Base-by-base conservation (phyloP, 306 rosid species). In the Begonia peltatifolia region DNA sequence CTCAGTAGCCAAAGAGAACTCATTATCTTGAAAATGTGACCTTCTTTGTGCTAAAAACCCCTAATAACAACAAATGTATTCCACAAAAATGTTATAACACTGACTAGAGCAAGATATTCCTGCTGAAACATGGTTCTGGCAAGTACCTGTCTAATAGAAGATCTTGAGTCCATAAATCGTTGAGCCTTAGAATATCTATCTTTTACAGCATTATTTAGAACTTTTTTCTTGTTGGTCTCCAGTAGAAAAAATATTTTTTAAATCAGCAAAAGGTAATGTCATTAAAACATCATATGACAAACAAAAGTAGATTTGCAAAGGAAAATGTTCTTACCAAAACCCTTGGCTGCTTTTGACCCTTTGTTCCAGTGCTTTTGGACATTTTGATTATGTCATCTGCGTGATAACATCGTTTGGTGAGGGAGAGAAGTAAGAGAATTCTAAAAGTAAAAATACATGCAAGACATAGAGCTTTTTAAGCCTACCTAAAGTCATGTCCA, bases 401-500 rank as follows among this genome's bases (percentile, higher is more conserved):
- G 47, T 17, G 6, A 50, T 49, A 16, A 66, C 46, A 42, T 20
- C 10, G 16, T 3, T 11, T 5, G 14, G 44, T 62, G 20, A 20
- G 2, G 6, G 9, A 52, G 61, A 44, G 2, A 52, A 16, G 17
- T 22, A n/a, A 43, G 14, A 61, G 20, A 10, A 14, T 6, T 13
- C n/a, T 12, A 2, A 6, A 25, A 10, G 23, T 43, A 43, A 9
- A 20, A 0, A 4, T 14, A 48, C 14, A 10, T 16, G 1, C 11
- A 59, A 6, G 50, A 5, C 9, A 30, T 11, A 11, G 51, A 11
- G 30, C 51, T 44, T 44, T 6, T 51, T 9, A 61, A 42, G 25
- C 67, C 54, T 1, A 87, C 96, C 96, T 65, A 92, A 52, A 9
- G 92, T 63, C 99, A 92, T 92, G 71, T 83, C 93, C 95, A 92